These are phyloP conservation scores for Xylariaceae sp. DNA, from an alignment of 2,329 filamentous ascomycete species.

Conservation along the genomic window DNA sequence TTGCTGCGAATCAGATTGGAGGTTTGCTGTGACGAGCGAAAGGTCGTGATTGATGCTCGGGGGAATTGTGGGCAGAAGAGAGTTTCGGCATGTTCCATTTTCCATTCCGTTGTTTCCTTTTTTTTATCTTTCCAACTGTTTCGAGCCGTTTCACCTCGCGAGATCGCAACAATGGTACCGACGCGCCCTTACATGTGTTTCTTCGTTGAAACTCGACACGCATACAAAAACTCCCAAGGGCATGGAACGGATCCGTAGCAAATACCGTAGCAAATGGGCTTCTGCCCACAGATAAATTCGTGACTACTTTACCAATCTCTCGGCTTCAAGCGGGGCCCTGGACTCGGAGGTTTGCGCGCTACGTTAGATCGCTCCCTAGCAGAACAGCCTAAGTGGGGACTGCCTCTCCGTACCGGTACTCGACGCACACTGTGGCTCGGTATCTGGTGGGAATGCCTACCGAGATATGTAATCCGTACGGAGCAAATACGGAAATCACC, in stretches of 20 bases:
- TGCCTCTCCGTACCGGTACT: too few relatives aligned
- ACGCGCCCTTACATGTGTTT: too few relatives aligned
- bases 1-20: neutral
- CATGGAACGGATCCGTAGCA: too few relatives aligned
- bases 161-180: too few relatives aligned
- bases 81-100: too few relatives aligned
- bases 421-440: neutral
- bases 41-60: neutral
- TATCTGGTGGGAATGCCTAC: neutral
- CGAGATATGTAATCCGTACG: neutral
- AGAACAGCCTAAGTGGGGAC: neutral
- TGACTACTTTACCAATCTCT: neutral
- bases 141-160: too few relatives aligned
- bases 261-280: too few relatives aligned
- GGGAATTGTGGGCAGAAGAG: neutral
- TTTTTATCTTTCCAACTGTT: too few relatives aligned
- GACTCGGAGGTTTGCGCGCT: neutral
- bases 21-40: neutral
- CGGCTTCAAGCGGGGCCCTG: neutral
- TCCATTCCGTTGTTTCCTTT: too few relatives aligned
- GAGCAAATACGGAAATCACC: neutral
- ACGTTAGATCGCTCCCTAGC: neutral
- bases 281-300: too few relatives aligned
- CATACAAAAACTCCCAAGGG: too few relatives aligned
- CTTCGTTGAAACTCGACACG: too few relatives aligned